These are phyloP conservation scores for Chlorella sp. DNA, from an alignment of 139 green algal species.

Conservation along the genomic window DNA sequence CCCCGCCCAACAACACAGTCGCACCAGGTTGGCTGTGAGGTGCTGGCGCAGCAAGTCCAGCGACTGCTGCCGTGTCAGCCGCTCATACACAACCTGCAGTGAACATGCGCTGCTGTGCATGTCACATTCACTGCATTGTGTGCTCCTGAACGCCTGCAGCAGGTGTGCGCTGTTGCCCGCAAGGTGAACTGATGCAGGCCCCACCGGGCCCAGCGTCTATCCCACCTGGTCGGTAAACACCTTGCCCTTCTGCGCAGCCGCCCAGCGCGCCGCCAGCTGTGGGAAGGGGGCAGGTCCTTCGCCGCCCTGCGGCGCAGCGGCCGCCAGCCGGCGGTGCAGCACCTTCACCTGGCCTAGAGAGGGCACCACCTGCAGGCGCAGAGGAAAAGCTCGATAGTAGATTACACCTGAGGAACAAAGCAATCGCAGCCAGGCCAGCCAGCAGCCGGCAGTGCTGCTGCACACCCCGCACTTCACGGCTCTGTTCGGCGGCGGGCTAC, in stretches of 20 bases:
- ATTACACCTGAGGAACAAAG: too few species aligned
- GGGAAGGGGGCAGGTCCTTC: constrained; percentile 22
- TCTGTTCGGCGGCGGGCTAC: too few species aligned
- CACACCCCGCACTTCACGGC: too few species aligned
- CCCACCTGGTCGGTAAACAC: constrained; percentile 47
- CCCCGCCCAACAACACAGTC: too few species aligned
- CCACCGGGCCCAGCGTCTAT: neutral
- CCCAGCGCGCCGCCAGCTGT: constrained; percentile 5
- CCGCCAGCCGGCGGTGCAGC: constrained; percentile 30
- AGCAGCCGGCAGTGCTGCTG: too few species aligned
- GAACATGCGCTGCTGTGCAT: too few species aligned
- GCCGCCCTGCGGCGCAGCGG: neutral
- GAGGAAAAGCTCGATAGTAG: too few species aligned
- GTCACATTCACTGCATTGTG: too few species aligned
- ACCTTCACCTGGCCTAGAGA: constrained; percentile 54
- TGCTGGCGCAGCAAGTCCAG: constrained; percentile 75
- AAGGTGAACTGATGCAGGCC: too few species aligned
- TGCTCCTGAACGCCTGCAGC: too few species aligned
- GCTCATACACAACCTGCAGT: constrained; percentile 57
- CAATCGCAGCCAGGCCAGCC: too few species aligned
- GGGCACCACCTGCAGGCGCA: constrained; percentile 45
- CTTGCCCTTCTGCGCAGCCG: constrained; percentile 31
- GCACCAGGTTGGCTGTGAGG: constrained; percentile 79
- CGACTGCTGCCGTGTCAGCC: constrained; percentile 44
- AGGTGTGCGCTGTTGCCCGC: too few species aligned